Percentiles rank a stretch among this genome's conserved stretches.
Evolutionary conservation across 352 stramenopile species (phyloP).

Genomic region (Phytophthora megakarya): DNA sequence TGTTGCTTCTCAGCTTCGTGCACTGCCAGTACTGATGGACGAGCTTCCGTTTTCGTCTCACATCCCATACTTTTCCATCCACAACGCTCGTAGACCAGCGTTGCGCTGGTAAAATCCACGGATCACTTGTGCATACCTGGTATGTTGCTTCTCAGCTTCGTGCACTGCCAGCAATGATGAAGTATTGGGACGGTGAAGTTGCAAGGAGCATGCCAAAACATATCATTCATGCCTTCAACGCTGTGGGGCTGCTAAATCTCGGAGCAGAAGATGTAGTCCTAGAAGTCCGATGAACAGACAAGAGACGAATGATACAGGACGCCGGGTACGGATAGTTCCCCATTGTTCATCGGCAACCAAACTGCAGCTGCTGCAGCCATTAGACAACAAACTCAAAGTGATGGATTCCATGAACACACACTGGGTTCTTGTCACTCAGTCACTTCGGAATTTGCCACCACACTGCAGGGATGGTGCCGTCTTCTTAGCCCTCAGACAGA

Average conservation of each 20-base stretch:
- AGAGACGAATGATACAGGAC: constrained; percentile 90
- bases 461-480: too few species aligned
- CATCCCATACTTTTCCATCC: not conserved
- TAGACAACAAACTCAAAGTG: too few species aligned
- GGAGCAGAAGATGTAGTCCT: constrained; percentile 79
- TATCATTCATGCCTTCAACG: constrained; percentile 76
- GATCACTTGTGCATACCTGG: constrained; percentile 88
- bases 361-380: too few species aligned
- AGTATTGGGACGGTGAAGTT: constrained; percentile 84
- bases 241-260: constrained; percentile 77
- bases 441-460: too few species aligned
- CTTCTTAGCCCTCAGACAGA: too few species aligned
- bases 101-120: constrained; percentile 53
- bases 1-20: constrained; percentile 75
- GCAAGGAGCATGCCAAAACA: constrained; percentile 83
- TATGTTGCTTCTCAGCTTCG: constrained; percentile 69
- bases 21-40: constrained; percentile 57
- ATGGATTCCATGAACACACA: too few species aligned
- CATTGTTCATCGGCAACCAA: too few species aligned
- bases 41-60: not conserved
- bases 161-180: constrained; percentile 66
- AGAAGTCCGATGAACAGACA: constrained; percentile 71
- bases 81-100: constrained; percentile 22
- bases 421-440: too few species aligned
- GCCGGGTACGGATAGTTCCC: constrained; percentile 96